Conservation (phyloP, 768 basidiomycete species). For the Cystofilobasidium macerans region DNA sequence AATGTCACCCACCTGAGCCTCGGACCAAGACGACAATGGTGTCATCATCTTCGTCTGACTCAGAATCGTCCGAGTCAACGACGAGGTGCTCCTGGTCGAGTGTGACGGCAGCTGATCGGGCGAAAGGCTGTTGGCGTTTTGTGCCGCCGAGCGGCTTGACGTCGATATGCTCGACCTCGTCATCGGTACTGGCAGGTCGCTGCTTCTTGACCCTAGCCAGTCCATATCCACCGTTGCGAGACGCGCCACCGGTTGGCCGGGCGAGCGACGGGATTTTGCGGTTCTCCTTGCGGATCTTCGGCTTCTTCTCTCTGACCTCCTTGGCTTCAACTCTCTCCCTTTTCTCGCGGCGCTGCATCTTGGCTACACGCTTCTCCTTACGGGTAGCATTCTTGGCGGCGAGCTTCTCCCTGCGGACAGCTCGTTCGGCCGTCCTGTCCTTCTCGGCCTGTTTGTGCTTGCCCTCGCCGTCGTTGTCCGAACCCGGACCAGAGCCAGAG, state of each 20-base stretch:
- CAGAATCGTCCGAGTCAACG: not conserved
- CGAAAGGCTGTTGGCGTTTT: not conserved
- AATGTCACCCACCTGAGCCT: not conserved
- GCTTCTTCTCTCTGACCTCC: slow-evolving; percentile 1
- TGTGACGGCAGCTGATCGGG: not conserved
- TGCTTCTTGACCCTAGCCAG: not conserved
- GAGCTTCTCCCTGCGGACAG: not conserved
- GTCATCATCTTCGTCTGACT: not conserved
- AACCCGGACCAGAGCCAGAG: no score
- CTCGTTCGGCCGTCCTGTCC: not conserved
- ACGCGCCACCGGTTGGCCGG: not conserved
- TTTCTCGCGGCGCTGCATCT: not conserved
- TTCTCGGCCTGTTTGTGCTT: not conserved
- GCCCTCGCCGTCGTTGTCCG: not conserved
- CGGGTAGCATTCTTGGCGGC: not conserved
- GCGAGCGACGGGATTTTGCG: not conserved
- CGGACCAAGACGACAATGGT: not conserved
- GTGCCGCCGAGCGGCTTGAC: not conserved
- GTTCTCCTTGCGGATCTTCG: not conserved
- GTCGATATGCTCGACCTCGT: not conserved
- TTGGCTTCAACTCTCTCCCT: no score
- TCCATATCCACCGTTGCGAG: not conserved
- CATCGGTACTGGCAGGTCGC: not conserved
- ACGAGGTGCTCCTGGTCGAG: not conserved
- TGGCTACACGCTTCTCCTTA: not conserved